phyloP scores from a whole-genome alignment of 2,329 filamentous ascomycete genomes.

The Apiospora kogelbergensis region DNA sequence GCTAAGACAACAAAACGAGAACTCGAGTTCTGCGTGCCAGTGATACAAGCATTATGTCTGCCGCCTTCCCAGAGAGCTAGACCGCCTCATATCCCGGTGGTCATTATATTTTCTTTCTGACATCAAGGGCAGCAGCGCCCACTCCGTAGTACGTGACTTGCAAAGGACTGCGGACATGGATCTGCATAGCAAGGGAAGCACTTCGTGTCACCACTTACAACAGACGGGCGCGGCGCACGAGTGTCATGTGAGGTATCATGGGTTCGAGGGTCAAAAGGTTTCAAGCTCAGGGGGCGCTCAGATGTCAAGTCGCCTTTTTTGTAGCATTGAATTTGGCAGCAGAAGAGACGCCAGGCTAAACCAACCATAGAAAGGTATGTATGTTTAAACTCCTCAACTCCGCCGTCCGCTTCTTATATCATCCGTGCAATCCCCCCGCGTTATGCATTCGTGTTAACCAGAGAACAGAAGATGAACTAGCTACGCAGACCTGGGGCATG shows the following conservation, averaged over 20 bases:
- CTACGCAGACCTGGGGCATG: background rate
- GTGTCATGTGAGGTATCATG: background rate
- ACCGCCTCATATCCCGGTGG: background rate
- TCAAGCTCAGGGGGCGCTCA: background rate
- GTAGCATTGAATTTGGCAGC: slow-evolving; percentile 1
- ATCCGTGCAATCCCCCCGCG: background rate
- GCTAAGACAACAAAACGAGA: background rate
- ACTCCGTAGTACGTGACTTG: background rate
- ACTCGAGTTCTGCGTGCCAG: background rate
- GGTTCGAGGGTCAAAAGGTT: background rate
- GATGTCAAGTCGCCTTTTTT: background rate
- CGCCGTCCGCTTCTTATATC: background rate
- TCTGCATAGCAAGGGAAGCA: background rate
- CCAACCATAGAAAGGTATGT: background rate
- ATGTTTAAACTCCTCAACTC: slow-evolving; percentile 1
- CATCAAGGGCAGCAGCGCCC: background rate
- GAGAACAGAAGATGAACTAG: background rate
- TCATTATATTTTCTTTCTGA: background rate
- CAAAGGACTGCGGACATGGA: background rate
- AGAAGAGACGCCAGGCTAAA: background rate
- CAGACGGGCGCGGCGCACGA: background rate
- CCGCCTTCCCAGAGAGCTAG: background rate
- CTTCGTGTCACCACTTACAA: background rate
- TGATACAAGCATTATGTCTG: background rate
- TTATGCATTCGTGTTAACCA: background rate